Conservation (phyloP, 345 rosid species). For the Rhizophora apiculata region DNA sequence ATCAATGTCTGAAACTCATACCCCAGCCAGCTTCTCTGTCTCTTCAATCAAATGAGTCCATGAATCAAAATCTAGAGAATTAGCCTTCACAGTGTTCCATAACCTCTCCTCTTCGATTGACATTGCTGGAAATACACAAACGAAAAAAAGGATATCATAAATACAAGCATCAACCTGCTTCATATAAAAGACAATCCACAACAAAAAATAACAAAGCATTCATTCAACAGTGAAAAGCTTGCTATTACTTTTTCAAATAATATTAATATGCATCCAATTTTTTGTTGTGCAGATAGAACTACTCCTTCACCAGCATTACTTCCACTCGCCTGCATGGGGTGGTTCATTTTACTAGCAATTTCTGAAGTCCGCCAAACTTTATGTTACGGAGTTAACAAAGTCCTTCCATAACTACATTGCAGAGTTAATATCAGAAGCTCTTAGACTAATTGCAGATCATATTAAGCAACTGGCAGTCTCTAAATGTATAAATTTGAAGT, state of each 20-base stretch:
- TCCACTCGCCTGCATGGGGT: background rate
- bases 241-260: background rate
- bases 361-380: background rate
- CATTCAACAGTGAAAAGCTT: background rate
- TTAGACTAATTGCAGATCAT: background rate
- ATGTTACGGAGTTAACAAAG: background rate
- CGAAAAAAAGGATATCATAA: background rate
- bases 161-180: background rate
- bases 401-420: background rate
- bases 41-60: conserved; percentile 90
- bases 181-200: background rate
- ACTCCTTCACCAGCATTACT: background rate
- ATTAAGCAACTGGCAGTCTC: background rate
- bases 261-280: background rate
- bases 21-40: conserved; percentile 88
- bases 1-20: conserved; percentile 21
- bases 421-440: background rate
- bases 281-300: background rate
- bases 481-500: background rate
- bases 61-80: conserved; percentile 80
- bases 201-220: background rate
- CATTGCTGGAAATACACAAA: conserved; percentile 38
- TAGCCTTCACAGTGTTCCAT: conserved; percentile 79
- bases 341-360: too few species aligned
- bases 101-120: conserved; percentile 84